Base-by-base conservation (phyloP, 371 early-diverging fungal species). In the Capniomyces stellatus region DNA sequence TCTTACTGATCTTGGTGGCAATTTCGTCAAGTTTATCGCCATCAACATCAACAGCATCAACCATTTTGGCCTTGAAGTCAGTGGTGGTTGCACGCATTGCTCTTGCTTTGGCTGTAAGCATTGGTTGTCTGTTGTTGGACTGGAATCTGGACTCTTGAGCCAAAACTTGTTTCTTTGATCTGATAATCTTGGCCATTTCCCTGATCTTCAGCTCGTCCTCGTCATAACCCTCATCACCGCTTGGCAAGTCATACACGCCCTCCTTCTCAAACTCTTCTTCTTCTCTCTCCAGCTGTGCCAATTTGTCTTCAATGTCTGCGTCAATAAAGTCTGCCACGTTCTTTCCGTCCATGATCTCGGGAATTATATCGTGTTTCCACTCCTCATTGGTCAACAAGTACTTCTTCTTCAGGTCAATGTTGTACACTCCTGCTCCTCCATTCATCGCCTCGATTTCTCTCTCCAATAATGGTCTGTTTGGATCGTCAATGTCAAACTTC, bases 281-380 rank as follows among this genome's bases (percentile, higher is more conserved):
- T 70, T 98, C 98, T 58, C 85, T 79, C 71, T 98, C 98, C 50
- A 98, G 76, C 55, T 85, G 91, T 35, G 86, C 87, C 62, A 99
- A 74, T 62, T 87, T 87, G 69, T 86, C 88, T 67, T 87, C 92
- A 69, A 98, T 97, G 19, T 98, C 96, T 42, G 90, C 77, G 76
- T 98, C 99, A 64, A 99, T 75, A 71, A 97, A 99, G 77, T 99
- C 99, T 35, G 92, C 89, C 40, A 99, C 82, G 75, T 99, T 99
- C 77, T 94, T 94, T 63, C 99, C 99, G 65, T 99, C 89, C 80
- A 90, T 83, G 72, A 99, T 91, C 74, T 99, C 99, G 43, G 99
- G 99, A 56, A 99, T 93, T 46, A 73, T 71, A 69, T 98, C 99
- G 71, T 98, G 83, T 72, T 91, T 97, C 95, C 98, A 96, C 30